phyloP scores from a whole-genome alignment of 176 grass and related monocot species.

The Poa pratensis region DNA sequence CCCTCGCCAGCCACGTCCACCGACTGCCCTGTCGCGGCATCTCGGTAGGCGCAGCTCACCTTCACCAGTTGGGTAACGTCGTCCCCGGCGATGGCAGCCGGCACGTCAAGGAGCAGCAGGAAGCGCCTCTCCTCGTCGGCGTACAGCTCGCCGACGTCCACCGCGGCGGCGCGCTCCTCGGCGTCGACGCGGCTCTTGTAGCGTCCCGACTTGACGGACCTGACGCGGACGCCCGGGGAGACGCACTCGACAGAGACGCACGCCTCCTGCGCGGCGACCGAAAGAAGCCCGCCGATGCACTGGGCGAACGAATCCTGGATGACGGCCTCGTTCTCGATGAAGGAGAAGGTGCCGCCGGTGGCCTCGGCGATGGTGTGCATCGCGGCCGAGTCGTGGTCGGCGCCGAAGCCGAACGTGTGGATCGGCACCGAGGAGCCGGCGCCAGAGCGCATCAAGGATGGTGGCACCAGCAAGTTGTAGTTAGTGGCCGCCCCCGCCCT shows the following conservation, averaged over 20 bases:
- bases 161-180: background rate
- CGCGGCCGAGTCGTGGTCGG: background rate
- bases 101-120: background rate
- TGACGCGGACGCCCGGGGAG: background rate
- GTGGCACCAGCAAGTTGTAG: background rate
- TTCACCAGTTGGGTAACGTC: background rate
- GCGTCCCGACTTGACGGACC: background rate
- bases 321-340: constrained; percentile 18
- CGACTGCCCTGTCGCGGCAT: background rate
- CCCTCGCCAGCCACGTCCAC: background rate
- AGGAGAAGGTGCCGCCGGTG: background rate
- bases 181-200: background rate
- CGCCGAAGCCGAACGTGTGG: constrained; percentile 2
- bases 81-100: background rate
- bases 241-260: background rate
- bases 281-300: background rate
- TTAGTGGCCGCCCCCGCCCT: background rate
- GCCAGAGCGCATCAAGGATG: background rate
- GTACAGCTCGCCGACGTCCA: constrained; percentile 17
- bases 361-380: constrained; percentile 15
- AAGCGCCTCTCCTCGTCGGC: constrained; percentile 19
- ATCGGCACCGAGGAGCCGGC: background rate
- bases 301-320: constrained; percentile 11
- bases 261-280: background rate
- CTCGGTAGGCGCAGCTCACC: background rate